Evolutionary conservation across 1,284 basidiomycete species (phyloP).

Genomic region (Agaricales sp.): DNA sequence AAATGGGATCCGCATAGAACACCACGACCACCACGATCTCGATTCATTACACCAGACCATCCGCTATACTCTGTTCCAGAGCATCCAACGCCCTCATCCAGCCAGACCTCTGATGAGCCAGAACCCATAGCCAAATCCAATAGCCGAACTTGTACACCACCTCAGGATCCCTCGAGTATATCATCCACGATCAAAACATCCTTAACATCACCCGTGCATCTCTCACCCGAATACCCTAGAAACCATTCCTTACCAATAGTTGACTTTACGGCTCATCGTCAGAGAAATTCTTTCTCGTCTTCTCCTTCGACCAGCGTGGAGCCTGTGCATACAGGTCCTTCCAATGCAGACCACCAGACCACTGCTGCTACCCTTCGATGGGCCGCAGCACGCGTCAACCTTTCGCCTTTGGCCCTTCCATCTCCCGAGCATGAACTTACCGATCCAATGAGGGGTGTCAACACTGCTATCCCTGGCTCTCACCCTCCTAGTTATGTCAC

Average conservation of each 20-base stretch:
- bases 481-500: slow-evolving; percentile 27
- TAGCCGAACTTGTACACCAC: neutral
- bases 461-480: slow-evolving; percentile 56
- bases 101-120: neutral
- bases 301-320: slow-evolving; percentile 19
- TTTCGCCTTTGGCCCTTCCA: slow-evolving; percentile 73
- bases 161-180: neutral
- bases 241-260: slow-evolving; percentile 9
- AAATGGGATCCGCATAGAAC: slow-evolving; percentile 75
- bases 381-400: slow-evolving; percentile 64
- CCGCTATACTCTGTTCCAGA: slow-evolving; percentile 8
- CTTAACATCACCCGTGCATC: slow-evolving; percentile 12
- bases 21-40: slow-evolving; percentile 47
- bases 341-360: slow-evolving; percentile 46
- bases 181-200: neutral
- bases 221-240: slow-evolving; percentile 8
- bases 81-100: slow-evolving; percentile 8
- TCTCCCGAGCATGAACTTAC: slow-evolving; percentile 82
- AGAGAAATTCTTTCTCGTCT: slow-evolving; percentile 7
- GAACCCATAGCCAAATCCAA: neutral
- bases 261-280: slow-evolving; percentile 13
- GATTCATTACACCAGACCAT: slow-evolving; percentile 11
- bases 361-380: slow-evolving; percentile 79
- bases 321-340: slow-evolving; percentile 12
- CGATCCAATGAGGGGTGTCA: slow-evolving; percentile 71